Evolutionary conservation across 208 protist species (phyloP).

Genomic region (Leptomonas pyrrhocoris): DNA sequence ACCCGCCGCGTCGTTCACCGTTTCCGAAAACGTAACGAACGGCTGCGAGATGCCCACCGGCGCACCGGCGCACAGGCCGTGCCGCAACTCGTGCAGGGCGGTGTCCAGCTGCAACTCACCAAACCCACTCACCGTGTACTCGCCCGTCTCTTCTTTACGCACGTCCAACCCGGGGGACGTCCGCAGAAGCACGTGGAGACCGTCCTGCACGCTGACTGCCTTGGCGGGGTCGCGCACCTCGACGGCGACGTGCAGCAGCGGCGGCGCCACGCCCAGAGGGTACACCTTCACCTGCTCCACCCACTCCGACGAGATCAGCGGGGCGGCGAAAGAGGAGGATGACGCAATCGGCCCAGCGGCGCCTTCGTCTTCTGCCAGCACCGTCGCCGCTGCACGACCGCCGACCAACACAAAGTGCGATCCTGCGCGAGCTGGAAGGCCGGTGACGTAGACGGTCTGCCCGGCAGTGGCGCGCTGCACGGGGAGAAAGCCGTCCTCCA

Average conservation of each 20-base stretch:
- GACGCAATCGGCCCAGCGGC: constrained; percentile 4
- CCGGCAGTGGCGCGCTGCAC: constrained; percentile 58
- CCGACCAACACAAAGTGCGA: constrained; percentile 67
- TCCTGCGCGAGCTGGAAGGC: constrained; percentile 49
- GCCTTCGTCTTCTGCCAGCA: constrained; percentile 40
- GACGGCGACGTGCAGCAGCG: constrained; percentile 95
- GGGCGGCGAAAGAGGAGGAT: not conserved
- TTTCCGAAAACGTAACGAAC: constrained; percentile 97
- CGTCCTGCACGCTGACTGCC: constrained; percentile 94
- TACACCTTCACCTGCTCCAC: constrained; percentile 50
- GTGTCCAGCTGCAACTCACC: constrained; percentile 99
- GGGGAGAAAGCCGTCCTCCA: constrained; percentile 52
- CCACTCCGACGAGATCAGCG: constrained; percentile 36
- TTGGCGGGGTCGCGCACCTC: constrained; percentile 97
- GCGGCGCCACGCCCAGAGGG: constrained; percentile 32
- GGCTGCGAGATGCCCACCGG: constrained; percentile 93
- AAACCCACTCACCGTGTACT: constrained; percentile 97
- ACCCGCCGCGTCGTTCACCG: constrained; percentile 93
- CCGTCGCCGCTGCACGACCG: constrained; percentile 40
- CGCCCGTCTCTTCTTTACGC: constrained; percentile 97
- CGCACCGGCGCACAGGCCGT: constrained; percentile 57
- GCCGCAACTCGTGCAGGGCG: constrained; percentile 97
- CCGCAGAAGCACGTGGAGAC: constrained; percentile 91
- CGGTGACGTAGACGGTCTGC: constrained; percentile 72
- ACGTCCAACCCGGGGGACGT: constrained; percentile 91